Conservation (phyloP, 208 protist species). For the Acanthamoeba lenticulata region DNA sequence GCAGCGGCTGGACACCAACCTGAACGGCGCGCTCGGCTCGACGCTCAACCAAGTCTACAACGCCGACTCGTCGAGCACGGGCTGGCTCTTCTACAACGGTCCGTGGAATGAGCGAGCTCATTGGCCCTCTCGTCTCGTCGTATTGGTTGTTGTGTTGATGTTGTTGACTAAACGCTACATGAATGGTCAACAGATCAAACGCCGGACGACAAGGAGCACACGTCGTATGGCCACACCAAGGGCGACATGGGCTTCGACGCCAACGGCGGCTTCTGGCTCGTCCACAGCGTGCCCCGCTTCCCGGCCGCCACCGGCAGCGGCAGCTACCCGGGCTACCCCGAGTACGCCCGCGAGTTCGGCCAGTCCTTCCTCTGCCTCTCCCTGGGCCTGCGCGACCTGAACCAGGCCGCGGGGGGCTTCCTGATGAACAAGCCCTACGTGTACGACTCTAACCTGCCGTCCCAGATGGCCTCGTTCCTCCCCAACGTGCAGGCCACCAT, state of each 20-base stretch:
- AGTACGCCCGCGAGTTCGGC: constrained; percentile 72
- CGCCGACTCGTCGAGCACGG: neutral
- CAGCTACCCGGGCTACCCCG: constrained; percentile 65
- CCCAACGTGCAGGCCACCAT: constrained; percentile 17
- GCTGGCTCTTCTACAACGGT: constrained; percentile 80
- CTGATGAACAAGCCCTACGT: constrained; percentile 55
- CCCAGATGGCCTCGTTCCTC: neutral
- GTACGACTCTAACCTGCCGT: constrained; percentile 58
- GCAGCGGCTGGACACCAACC: constrained; percentile 67
- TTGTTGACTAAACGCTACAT: no score
- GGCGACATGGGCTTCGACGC: constrained; percentile 70
- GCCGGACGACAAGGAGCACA: neutral
- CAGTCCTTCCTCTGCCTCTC: constrained; percentile 80
- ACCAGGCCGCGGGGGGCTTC: constrained; percentile 12
- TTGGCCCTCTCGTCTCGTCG: no score
- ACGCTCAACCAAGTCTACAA: constrained; percentile 76
- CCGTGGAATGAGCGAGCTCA: neutral
- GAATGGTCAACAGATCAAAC: neutral
- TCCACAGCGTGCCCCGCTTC: constrained; percentile 75
- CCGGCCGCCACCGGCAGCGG: constrained; percentile 22
- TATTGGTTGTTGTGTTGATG: no score
- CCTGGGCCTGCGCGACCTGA: constrained; percentile 4
- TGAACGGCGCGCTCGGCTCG: constrained; percentile 55
- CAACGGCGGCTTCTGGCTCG: constrained; percentile 77
- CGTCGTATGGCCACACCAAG: constrained; percentile 72